Evolutionary conservation across 2,329 filamentous ascomycete genomes (phyloP).

Genomic region (Colletotrichum costaricense): DNA sequence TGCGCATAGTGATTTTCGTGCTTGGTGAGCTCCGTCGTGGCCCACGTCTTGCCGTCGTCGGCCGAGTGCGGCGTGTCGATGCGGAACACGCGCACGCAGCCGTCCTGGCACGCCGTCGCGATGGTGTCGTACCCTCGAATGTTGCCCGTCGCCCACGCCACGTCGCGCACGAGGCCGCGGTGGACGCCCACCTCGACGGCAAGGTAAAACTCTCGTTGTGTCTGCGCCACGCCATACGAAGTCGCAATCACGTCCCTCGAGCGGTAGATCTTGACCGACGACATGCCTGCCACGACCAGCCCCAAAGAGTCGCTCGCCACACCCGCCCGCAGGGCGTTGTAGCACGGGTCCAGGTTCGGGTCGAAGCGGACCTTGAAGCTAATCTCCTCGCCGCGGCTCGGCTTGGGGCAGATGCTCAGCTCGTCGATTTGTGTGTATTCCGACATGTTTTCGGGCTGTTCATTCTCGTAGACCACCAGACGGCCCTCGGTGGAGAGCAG

Average conservation of each 20-base stretch:
- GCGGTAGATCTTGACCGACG: slow-evolving; percentile 84
- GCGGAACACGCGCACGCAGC: slow-evolving; percentile 88
- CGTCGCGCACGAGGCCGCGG: slow-evolving; percentile 82
- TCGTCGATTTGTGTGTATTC: slow-evolving; percentile 82
- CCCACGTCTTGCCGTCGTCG: slow-evolving; percentile 63
- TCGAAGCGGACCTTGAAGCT: slow-evolving; percentile 90
- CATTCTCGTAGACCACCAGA: slow-evolving; percentile 85
- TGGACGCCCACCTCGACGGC: slow-evolving; percentile 82
- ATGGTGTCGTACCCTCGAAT: slow-evolving; percentile 91
- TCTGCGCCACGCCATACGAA: slow-evolving; percentile 63
- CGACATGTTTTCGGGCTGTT: slow-evolving; percentile 82
- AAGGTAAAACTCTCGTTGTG: slow-evolving; percentile 83
- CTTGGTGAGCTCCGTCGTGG: slow-evolving; percentile 56
- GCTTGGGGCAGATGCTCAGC: slow-evolving; percentile 77
- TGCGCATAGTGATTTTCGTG: slow-evolving; percentile 39
- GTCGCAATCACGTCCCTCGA: slow-evolving; percentile 70
- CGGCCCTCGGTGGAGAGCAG: slow-evolving; percentile 86
- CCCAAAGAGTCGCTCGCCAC: slow-evolving; percentile 82
- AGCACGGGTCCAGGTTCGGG: slow-evolving; percentile 85
- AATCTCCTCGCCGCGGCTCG: slow-evolving; percentile 84
- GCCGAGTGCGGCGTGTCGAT: slow-evolving; percentile 69
- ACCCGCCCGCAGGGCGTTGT: slow-evolving; percentile 81
- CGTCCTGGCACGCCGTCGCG: slow-evolving; percentile 93
- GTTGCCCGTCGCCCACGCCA: slow-evolving; percentile 93
- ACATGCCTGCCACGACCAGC: slow-evolving; percentile 88